Conservation (phyloP, 2,329 filamentous ascomycete genomes). For the Cercospora zeae-maydis region DNA sequence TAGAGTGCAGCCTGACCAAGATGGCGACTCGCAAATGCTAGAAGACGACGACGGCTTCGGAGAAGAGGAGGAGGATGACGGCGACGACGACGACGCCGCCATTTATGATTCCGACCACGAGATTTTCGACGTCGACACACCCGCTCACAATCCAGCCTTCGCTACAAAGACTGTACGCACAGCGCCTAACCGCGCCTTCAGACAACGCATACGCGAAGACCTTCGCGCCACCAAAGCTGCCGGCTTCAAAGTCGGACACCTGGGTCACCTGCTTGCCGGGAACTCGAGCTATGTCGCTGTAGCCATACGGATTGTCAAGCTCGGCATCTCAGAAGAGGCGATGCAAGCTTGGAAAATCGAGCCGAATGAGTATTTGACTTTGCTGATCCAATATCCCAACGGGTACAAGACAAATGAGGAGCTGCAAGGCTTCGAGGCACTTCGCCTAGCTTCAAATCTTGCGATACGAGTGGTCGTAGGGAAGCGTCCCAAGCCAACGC, state of each 20-base stretch:
- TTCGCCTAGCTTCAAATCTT: slow-evolving; percentile 39
- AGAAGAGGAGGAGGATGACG: slow-evolving; percentile 40
- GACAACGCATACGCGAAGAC: slow-evolving; percentile 46
- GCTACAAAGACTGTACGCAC: slow-evolving; percentile 9
- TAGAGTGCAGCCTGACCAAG: slow-evolving; percentile 35
- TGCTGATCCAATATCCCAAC: slow-evolving; percentile 64
- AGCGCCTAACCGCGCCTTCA: slow-evolving; percentile 12
- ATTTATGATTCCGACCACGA: slow-evolving; percentile 33
- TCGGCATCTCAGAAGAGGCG: slow-evolving; percentile 70
- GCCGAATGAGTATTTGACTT: slow-evolving; percentile 64
- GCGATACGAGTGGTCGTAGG: slow-evolving; percentile 68
- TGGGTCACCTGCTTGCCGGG: slow-evolving; percentile 50
- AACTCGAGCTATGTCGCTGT: slow-evolving; percentile 58
- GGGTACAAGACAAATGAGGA: slow-evolving; percentile 60
- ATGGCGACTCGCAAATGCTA: slow-evolving; percentile 44
- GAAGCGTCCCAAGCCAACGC: slow-evolving; percentile 66
- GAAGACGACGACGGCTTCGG: slow-evolving; percentile 32
- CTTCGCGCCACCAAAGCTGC: slow-evolving; percentile 58
- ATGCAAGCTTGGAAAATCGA: slow-evolving; percentile 73
- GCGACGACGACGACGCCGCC: slow-evolving; percentile 41
- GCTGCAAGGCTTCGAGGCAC: slow-evolving; percentile 44
- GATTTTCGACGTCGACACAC: slow-evolving; percentile 22
- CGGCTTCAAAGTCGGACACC: slow-evolving; percentile 67
- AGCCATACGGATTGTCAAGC: slow-evolving; percentile 65
- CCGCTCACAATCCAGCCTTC: slow-evolving; percentile 14